Conservation (phyloP, 2,329 filamentous ascomycete genomes). For the Alternaria postmessia region DNA sequence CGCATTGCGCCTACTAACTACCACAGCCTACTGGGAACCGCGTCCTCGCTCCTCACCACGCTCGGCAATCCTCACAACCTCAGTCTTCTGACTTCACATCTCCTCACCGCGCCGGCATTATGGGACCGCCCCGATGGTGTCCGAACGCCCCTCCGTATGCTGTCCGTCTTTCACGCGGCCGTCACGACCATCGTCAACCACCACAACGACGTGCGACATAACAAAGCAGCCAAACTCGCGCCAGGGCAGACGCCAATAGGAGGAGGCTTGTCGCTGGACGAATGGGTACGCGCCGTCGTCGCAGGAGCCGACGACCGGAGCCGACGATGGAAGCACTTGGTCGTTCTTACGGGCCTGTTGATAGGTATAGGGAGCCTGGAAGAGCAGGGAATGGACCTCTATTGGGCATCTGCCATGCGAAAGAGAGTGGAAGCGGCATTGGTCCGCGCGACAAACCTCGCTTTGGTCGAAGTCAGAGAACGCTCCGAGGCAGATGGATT, state of each 20-base stretch:
- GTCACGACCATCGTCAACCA: slow-evolving; percentile 64
- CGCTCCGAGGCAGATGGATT: slow-evolving; percentile 61
- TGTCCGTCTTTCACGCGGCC: slow-evolving; percentile 77
- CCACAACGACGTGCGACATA: slow-evolving; percentile 47
- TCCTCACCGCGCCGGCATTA: slow-evolving; percentile 74
- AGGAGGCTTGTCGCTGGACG: slow-evolving; percentile 61
- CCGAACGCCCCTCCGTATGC: slow-evolving; percentile 68
- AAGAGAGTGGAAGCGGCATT: slow-evolving; percentile 76
- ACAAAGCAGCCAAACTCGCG: slow-evolving; percentile 36
- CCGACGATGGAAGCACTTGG: slow-evolving; percentile 80
- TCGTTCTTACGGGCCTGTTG: slow-evolving; percentile 81
- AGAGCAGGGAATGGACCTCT: slow-evolving; percentile 62
- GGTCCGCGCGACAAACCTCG: slow-evolving; percentile 78
- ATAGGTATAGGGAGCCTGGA: slow-evolving; percentile 69
- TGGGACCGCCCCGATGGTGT: slow-evolving; percentile 71
- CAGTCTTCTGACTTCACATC: slow-evolving; percentile 74
- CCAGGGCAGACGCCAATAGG: slow-evolving; percentile 44
- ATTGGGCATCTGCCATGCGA: slow-evolving; percentile 68
- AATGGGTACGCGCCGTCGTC: slow-evolving; percentile 67
- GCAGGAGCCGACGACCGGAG: slow-evolving; percentile 68
- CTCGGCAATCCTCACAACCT: slow-evolving; percentile 80
- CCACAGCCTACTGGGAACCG: slow-evolving; percentile 66
- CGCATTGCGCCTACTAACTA: slow-evolving; percentile 32
- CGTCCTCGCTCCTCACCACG: slow-evolving; percentile 71
- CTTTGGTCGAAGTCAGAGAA: slow-evolving; percentile 66